Conservation (phyloP, 768 basidiomycete species). For the Trametes punicea region DNA sequence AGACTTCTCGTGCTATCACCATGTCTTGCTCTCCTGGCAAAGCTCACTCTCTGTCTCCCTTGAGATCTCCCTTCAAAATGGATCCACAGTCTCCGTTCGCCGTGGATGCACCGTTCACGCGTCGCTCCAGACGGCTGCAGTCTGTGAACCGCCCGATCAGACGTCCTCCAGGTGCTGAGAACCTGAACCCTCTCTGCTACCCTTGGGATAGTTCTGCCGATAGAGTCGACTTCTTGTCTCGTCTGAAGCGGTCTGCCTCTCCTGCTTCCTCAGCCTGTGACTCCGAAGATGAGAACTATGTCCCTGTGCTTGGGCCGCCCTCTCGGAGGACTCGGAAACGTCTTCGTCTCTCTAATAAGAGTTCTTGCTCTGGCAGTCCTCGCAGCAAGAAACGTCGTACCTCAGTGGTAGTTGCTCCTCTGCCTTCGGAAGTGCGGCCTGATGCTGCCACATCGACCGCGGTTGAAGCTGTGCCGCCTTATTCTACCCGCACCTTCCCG, state of each 20-base stretch:
- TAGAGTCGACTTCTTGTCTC: neutral
- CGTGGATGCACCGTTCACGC: neutral
- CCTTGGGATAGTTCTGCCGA: neutral
- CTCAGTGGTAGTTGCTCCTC: neutral
- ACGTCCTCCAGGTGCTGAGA: conserved; percentile 2
- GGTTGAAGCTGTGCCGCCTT: conserved; percentile 9
- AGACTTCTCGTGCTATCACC: conserved; percentile 4
- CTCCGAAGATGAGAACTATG: conserved; percentile 16
- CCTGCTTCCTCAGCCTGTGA: neutral
- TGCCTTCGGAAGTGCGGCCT: neutral
- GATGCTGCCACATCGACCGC: neutral
- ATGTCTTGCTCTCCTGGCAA: conserved; percentile 1
- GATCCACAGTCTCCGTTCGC: neutral
- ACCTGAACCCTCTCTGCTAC: neutral
- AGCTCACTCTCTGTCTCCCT: neutral
- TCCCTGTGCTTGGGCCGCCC: neutral
- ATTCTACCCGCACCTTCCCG: conserved; percentile 51
- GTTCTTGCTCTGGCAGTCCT: neutral
- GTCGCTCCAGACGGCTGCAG: neutral
- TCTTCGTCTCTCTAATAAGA: neutral
- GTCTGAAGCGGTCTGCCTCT: conserved; percentile 1
- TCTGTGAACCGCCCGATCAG: neutral
- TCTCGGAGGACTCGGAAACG: conserved; percentile 3
- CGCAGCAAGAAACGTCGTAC: conserved; percentile 2
- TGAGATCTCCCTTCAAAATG: conserved; percentile 5